Base-by-base conservation (phyloP, 2,329 filamentous ascomycete genomes). In the Didymella keratinophila region DNA sequence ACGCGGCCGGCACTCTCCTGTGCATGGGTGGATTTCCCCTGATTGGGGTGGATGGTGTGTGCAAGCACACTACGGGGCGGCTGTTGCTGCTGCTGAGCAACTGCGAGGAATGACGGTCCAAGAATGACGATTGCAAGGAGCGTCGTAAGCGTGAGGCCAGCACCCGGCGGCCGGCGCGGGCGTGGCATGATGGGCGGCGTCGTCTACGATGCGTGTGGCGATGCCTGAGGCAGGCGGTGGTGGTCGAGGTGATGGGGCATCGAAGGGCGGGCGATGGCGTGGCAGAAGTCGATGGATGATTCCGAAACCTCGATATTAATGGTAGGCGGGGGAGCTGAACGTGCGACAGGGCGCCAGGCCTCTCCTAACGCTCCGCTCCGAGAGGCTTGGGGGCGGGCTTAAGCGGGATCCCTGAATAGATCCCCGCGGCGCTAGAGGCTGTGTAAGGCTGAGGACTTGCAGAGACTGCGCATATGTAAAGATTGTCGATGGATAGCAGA, bases 41-140 rank as follows among this genome's bases (percentile, higher is more conserved):
- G 60, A 27, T 64, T 58, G n/a, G 61, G 65, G 41, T 63, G 68
- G 34, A 60, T 66, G 18, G 50, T 54, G 41, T 58, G 55, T 55
- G 58, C 66, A 59, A 62, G 61, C 50, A 62, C 65, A 57, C 66
- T 65, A 48, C 56, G 62, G 44, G 70, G 64, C 48, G 63, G 71
- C 67, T 68, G 72, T 52, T 76, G 76, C 76, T 78, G 76, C 76
- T 78, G 76, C 76, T 76, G 76, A 76, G 75, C 74, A 61, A 74
- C 75, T 64, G 71, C 69, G 54, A 75, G 68, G 34, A 74, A 30
- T 58, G 66, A 74, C 55, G 76, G 72, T 39, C 75, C 56, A 50
- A 77, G 65, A 53, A 77, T 62, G 60, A 78, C 63, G 44, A 77
- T 62, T 46, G 74, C 70, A 60, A 78, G 65, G 52, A 75, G 61